Evolutionary conservation across 1,284 basidiomycete genomes (phyloP).

Genomic region (Marasmius sp.): DNA sequence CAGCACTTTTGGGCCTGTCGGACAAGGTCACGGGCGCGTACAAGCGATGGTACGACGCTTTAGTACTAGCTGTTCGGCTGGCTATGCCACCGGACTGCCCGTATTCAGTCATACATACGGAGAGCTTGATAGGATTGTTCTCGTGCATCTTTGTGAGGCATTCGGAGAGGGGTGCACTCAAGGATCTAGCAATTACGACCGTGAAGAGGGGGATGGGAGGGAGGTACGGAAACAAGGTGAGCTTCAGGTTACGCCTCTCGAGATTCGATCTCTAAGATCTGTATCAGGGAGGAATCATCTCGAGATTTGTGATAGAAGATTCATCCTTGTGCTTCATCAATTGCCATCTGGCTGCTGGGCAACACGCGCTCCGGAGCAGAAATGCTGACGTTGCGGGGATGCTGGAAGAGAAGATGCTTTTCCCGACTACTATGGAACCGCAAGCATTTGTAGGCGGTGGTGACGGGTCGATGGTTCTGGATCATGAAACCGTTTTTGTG

Average conservation of each 20-base stretch:
- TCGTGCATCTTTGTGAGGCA: constrained; percentile 85
- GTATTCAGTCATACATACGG: constrained; percentile 82
- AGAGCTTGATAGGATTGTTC: constrained; percentile 91
- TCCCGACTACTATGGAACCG: constrained; percentile 51
- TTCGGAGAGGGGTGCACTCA: constrained; percentile 55
- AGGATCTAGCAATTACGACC: constrained; percentile 74
- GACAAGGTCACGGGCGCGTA: constrained; percentile 85
- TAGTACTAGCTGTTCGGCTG: constrained; percentile 71
- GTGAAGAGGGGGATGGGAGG: constrained; percentile 93
- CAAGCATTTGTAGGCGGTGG: constrained; percentile 69
- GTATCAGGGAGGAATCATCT: constrained; percentile 82
- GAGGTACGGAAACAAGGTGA: constrained; percentile 92
- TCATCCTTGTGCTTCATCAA: constrained; percentile 94
- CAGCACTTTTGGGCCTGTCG: constrained; percentile 46
- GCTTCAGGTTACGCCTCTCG: constrained; percentile 13
- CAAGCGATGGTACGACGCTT: constrained; percentile 83
- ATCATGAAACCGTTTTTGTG: constrained; percentile 93
- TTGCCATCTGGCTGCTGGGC: constrained; percentile 94
- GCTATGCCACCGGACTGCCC: constrained; percentile 67
- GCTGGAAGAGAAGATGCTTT: constrained; percentile 77
- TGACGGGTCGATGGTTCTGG: constrained; percentile 90
- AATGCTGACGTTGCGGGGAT: constrained; percentile 88
- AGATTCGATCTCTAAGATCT: background rate
- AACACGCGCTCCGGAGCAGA: constrained; percentile 77
- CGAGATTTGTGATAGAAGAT: constrained; percentile 89